phyloP scores from a whole-genome alignment of 805 yeast species.

The Starmera caribaea region DNA sequence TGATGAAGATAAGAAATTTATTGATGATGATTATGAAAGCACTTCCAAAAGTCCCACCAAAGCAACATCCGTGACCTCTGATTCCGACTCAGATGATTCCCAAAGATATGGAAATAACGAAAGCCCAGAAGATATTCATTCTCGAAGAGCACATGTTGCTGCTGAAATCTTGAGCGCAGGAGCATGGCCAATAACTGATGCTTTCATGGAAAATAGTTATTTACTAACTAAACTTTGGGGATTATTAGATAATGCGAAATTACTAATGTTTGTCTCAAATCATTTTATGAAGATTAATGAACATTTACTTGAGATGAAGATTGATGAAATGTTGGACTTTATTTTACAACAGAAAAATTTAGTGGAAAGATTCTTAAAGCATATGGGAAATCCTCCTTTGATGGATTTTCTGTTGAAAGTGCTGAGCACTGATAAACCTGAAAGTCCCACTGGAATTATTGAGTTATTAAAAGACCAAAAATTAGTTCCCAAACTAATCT shows the following conservation, averaged over 20 bases:
- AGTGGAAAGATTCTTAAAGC: constrained; percentile 73
- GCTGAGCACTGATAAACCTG: constrained; percentile 88
- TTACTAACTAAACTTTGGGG: constrained; percentile 71
- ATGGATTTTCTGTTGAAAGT: constrained; percentile 89
- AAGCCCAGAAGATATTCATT: constrained; percentile 26
- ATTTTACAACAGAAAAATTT: constrained; percentile 58
- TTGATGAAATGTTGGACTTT: constrained; percentile 67
- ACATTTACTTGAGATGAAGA: constrained; percentile 79
- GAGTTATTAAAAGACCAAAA: constrained; percentile 64
- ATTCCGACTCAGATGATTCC: constrained; percentile 19
- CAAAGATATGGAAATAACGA: constrained; percentile 21
- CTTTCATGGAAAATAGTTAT: constrained; percentile 67
- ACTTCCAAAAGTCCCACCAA: constrained; percentile 15
- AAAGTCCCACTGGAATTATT: constrained; percentile 78
- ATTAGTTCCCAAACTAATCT: constrained; percentile 63
- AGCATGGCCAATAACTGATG: constrained; percentile 88
- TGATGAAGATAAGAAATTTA: not conserved
- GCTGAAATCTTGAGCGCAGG: constrained; percentile 88
- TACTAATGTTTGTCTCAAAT: constrained; percentile 68
- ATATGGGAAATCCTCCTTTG: constrained; percentile 86
- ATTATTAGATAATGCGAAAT: constrained; percentile 56
- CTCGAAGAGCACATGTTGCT: constrained; percentile 54
- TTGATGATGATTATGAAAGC: not conserved
- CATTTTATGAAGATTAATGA: constrained; percentile 89
- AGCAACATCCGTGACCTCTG: constrained; percentile 17